Evolutionary conservation across 192 early-diverging fungal species (phyloP), one percentile per base, ranked within the genome.

Genomic region (Umbelopsis sp.): DNA sequence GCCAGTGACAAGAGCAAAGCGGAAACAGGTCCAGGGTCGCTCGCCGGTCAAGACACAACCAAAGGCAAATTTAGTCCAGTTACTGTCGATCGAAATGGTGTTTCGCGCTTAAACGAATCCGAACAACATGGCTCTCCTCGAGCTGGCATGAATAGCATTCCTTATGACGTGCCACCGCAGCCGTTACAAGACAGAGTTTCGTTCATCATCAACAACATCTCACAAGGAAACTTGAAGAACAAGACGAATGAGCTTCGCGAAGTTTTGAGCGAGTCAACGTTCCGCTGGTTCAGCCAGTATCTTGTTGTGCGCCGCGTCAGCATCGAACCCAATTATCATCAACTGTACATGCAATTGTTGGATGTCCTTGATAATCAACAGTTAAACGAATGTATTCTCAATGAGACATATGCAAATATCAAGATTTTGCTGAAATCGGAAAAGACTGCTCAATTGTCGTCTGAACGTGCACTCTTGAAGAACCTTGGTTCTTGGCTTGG

Each of bases 401-500:
- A 91, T 73, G 96, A 98, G 78, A 98, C 97, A 2, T 92, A 90
- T 52, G 78, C 83, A 22, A 95, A 93, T 74, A 96, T 97, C 72
- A 85, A 87, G 30, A 85, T 92, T 5, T 75, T 98, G 52, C 82
- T 99, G 46, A 95, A 98, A 67, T 93, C 94, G 4, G 94, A 97
- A 72, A 92, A 91, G 53, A 97, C 94, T 20, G 83, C 93, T 23
- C 88, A 88, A 64, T 93, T 92, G 37, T 91, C 94, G 0, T 85
- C 88, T 47, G 95, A 98, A 70, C 85, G 94, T 20, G 89, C 91
- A 3, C 85, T 94, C 23, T 81, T 99, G 51, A 99, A 98, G 81
- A 97, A 96, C 74, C 78, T 99, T 50, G 98, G 97, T 16, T 89
- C 93, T 9, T 99, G 98, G 98, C 90, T 99, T 16, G 98, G 98